phyloP scores from a whole-genome alignment of 768 basidiomycete species.

The Tricholoma terreum region DNA sequence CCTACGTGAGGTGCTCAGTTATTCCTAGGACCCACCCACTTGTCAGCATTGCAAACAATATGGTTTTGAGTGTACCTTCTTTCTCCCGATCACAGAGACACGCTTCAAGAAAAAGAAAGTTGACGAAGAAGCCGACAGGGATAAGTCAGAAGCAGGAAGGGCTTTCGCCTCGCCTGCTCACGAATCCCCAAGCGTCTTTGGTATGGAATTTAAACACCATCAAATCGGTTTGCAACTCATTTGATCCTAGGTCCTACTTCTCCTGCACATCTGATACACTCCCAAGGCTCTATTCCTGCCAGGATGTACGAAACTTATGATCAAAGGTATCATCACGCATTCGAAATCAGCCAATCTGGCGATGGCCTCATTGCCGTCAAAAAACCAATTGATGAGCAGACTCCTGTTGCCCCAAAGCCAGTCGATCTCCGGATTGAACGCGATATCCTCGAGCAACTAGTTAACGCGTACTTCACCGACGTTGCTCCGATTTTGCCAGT shows the following conservation, averaged over 20 bases:
- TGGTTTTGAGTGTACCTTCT: slow-evolving; percentile 92
- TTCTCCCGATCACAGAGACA: slow-evolving; percentile 97
- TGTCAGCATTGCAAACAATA: slow-evolving; percentile 97
- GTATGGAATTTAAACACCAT: slow-evolving; percentile 35
- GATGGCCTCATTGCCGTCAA: slow-evolving; percentile 87
- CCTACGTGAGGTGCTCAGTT: background rate
- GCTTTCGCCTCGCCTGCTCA: slow-evolving; percentile 39
- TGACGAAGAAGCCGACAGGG: slow-evolving; percentile 60
- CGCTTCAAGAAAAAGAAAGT: slow-evolving; percentile 96
- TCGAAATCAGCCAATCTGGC: slow-evolving; percentile 79
- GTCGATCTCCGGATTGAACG: slow-evolving; percentile 73
- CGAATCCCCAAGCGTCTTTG: slow-evolving; percentile 55
- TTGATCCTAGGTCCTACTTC: slow-evolving; percentile 81
- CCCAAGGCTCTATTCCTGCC: slow-evolving; percentile 81
- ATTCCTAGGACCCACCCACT: slow-evolving; percentile 58
- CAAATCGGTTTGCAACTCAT: slow-evolving; percentile 21
- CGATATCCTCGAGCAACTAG: slow-evolving; percentile 72
- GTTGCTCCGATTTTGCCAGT: slow-evolving; percentile 87
- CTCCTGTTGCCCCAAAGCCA: slow-evolving; percentile 54
- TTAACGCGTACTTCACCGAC: slow-evolving; percentile 92
- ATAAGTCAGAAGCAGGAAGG: slow-evolving; percentile 33
- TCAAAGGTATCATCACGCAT: slow-evolving; percentile 81
- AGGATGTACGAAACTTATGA: slow-evolving; percentile 87
- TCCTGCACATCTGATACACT: slow-evolving; percentile 83
- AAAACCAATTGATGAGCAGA: slow-evolving; percentile 60